These are phyloP conservation scores for Styphnolobium japonicum DNA, from an alignment of 306 rosid species.

Conservation along the genomic window DNA sequence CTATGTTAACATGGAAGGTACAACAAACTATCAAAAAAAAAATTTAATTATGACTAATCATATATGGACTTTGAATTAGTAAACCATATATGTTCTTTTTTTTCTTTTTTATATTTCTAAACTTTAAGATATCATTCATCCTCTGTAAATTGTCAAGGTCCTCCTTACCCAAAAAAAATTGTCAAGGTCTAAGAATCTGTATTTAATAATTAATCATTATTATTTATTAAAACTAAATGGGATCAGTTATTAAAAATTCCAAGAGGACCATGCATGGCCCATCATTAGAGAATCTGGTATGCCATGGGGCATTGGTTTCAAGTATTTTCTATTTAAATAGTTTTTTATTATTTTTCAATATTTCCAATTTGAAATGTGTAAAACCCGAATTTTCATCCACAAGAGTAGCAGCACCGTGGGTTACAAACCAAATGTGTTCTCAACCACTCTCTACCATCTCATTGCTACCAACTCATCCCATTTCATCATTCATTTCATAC, in stretches of 20 bases:
- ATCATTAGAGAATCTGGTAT: neutral
- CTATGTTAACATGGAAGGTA: neutral
- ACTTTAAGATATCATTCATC: neutral
- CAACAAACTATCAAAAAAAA: neutral
- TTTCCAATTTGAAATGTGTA: neutral
- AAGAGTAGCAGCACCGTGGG: slow-evolving; percentile 64
- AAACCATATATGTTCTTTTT: neutral
- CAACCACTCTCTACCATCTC: slow-evolving; percentile 66
- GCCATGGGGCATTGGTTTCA: neutral
- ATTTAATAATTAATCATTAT: neutral
- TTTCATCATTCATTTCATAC: slow-evolving; percentile 54
- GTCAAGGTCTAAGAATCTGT: neutral
- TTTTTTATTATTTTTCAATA: neutral
- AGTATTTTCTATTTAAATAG: neutral
- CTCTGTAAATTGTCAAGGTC: neutral
- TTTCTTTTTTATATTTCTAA: too few relatives aligned
- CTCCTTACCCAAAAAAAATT: too few relatives aligned
- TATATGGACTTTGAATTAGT: slow-evolving; percentile 23
- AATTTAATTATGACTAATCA: neutral
- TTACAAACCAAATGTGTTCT: slow-evolving; percentile 62
- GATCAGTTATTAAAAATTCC: neutral
- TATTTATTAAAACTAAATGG: neutral
- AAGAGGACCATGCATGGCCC: neutral
- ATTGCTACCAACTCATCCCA: slow-evolving; percentile 51
- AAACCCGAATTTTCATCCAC: slow-evolving; percentile 44